Evolutionary conservation across 192 early-diverging fungal genomes (phyloP).

Genomic region (Tieghemiomyces parasiticus): DNA sequence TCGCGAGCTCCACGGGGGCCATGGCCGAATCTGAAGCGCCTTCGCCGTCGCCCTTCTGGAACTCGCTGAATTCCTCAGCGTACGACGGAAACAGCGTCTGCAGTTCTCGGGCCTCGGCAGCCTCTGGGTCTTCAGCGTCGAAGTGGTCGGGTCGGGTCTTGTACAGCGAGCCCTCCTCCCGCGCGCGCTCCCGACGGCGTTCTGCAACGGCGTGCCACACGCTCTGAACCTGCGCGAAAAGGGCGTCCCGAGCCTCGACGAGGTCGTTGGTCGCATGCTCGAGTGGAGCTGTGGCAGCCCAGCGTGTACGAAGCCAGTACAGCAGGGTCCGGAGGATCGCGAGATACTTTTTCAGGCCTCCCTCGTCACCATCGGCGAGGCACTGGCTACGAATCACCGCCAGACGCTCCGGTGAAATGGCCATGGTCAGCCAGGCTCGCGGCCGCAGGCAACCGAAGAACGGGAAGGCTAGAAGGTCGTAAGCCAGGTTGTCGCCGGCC

Average conservation of each 20-base stretch:
- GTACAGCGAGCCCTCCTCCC: slow-evolving; percentile 37
- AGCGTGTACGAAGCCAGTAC: not conserved
- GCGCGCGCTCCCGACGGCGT: slow-evolving; percentile 27
- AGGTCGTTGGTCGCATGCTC: too few relatives aligned
- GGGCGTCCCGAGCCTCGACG: slow-evolving; percentile 18
- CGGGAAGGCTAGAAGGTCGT: slow-evolving; percentile 2
- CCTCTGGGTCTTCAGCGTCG: slow-evolving; percentile 6
- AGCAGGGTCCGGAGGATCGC: not conserved
- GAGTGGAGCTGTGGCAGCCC: too few relatives aligned
- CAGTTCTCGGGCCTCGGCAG: slow-evolving; percentile 16
- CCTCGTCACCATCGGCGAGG: not conserved
- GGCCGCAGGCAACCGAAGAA: not conserved
- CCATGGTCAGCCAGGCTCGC: not conserved
- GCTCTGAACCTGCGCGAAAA: slow-evolving; percentile 40
- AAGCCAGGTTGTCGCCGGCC: not conserved
- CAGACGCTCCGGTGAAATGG: not conserved
- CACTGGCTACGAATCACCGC: not conserved
- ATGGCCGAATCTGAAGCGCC: not conserved
- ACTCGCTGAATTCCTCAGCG: not conserved
- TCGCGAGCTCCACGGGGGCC: not conserved
- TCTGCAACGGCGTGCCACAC: slow-evolving; percentile 48
- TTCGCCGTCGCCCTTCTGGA: not conserved
- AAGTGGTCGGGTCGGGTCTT: slow-evolving; percentile 11
- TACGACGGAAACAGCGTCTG: slow-evolving; percentile 5
- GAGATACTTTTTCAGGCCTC: not conserved